Percentiles rank a stretch among this genome's conserved stretches.
Evolutionary conservation across 495 filamentous ascomycete species (phyloP).

Genomic region (Hapsidospora chrysogenum): DNA sequence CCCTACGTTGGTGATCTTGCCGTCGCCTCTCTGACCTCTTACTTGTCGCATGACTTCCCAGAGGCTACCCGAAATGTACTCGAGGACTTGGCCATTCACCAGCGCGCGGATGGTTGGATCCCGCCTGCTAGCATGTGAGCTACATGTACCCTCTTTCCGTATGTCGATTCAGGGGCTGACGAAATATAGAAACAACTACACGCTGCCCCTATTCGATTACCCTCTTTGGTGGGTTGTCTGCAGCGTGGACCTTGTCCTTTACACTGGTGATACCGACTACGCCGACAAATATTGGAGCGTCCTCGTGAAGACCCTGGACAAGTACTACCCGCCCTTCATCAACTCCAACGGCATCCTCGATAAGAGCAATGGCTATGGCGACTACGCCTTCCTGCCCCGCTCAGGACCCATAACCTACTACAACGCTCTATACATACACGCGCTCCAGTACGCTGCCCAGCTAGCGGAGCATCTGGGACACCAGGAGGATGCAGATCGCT

Average conservation of each 20-base stretch:
- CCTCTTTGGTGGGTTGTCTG: slow-evolving; percentile 29
- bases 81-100: slow-evolving; percentile 26
- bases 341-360: slow-evolving; percentile 16
- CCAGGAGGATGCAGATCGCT: slow-evolving; percentile 15
- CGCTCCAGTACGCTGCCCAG: slow-evolving; percentile 20
- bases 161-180: neutral
- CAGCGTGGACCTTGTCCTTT: slow-evolving; percentile 25
- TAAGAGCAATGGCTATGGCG: slow-evolving; percentile 23
- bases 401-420: slow-evolving; percentile 27
- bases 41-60: slow-evolving; percentile 23
- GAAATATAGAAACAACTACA: slow-evolving; percentile 20
- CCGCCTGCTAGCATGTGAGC: slow-evolving; percentile 30
- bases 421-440: slow-evolving; percentile 29
- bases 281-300: slow-evolving; percentile 14
- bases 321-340: slow-evolving; percentile 18
- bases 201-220: slow-evolving; percentile 27
- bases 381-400: slow-evolving; percentile 31
- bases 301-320: slow-evolving; percentile 22
- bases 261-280: slow-evolving; percentile 21
- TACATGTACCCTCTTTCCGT: neutral
- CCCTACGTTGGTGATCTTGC: slow-evolving; percentile 32
- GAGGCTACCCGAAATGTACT: slow-evolving; percentile 22
- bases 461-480: slow-evolving; percentile 15
- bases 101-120: slow-evolving; percentile 31
- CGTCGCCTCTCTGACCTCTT: slow-evolving; percentile 23